Evolutionary conservation across 2,329 filamentous ascomycete genomes (phyloP), one percentile per base, ranked within the genome.

Genomic region (Fusarium zealandicum): DNA sequence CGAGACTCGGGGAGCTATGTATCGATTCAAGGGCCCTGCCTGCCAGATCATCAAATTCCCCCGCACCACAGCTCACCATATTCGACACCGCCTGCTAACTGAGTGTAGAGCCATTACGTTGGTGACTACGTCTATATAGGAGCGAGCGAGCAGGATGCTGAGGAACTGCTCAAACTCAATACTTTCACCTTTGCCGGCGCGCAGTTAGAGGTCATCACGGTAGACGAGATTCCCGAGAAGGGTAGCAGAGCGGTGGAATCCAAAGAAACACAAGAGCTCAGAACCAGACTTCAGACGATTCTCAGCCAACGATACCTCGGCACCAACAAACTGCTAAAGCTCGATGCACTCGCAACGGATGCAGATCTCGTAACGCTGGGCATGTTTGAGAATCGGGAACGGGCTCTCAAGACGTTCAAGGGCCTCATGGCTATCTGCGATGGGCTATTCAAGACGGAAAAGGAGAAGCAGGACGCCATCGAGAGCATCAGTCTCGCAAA

Each of bases 351-450:
- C 9, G 87, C 84, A 27, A 78, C 83, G 40, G 93, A 98, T 66
- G 76, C 85, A 2, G 84, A 87, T 52, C 82, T 98, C 5, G 79
- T 86, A 47, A 80, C 83, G 35, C 86, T 92, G 73, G 90, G 90
- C 31, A 89, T 93, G 67, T 92, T 96, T 70, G 83, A 86, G 57
- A 85, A 79, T 54, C 84, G 82, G 53, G 85, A 88, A 4, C 87
- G 87, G 1, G 86, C 90, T 38, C 84, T 89, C 59, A 99, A 97
- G 72, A 90, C 96, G 58, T 97, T 98, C 76, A 90, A 90, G 45
- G 93, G 90, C 1, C 80, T 98, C 57, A 96, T 98, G 90, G 86
- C 85, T 54, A 87, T 97, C 39, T 92, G 90, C 71, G 87, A 96
- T 46, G 78, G 85, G 56, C 82, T 89, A 14, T 96, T 96, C 77